Conservation (phyloP, 23 red algal species). For the Cyanidium caldarium region DNA sequence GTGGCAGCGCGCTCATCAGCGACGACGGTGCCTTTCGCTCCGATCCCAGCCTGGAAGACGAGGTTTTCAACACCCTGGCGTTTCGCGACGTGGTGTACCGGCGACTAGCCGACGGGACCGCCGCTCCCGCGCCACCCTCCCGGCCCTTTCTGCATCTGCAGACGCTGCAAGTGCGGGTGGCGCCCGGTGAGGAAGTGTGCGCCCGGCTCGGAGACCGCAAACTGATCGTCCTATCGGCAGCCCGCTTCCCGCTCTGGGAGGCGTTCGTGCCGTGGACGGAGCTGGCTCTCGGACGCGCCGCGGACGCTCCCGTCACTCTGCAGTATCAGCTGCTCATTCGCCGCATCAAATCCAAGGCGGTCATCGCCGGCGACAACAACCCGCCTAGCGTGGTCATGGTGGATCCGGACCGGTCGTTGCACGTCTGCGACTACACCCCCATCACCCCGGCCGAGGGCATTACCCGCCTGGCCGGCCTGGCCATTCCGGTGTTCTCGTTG, state of each 20-base stretch:
- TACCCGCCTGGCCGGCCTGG: slow-evolving; percentile 41
- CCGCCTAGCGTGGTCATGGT: no score
- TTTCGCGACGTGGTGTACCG: slow-evolving; percentile 10
- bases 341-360: neutral
- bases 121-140: neutral
- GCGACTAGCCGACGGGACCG: neutral
- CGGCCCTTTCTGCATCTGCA: neutral
- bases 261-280: neutral
- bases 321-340: neutral
- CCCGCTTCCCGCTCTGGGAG: neutral
- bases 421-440: neutral
- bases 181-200: neutral
- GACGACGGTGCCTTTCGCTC: neutral
- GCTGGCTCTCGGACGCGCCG: neutral
- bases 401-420: slow-evolving; percentile 27
- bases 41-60: neutral
- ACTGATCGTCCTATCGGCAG: neutral
- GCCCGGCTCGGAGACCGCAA: neutral
- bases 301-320: neutral
- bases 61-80: neutral
- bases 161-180: neutral
- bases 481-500: slow-evolving; percentile 82
- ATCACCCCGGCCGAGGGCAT: neutral
- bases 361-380: neutral
- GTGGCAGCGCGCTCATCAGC: neutral